A percentile compares a stretch with the other conserved stretches of the same genome.
These are phyloP conservation scores for Smittium culicis DNA, from an alignment of 371 early-diverging fungal species.

Conservation along the genomic window DNA sequence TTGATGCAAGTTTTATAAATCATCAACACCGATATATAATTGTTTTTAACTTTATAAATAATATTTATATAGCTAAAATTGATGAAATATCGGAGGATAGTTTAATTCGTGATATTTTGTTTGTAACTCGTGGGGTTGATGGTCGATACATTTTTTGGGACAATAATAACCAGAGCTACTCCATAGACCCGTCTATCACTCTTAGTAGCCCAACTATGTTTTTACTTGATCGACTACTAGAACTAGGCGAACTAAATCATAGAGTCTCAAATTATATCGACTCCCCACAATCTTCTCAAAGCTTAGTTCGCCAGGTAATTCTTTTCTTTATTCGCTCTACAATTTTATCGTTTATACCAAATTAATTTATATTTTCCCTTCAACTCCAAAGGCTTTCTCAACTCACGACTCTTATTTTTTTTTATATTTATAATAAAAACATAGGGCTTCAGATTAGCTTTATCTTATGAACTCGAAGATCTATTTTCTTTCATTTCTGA, in stretches of 20 bases:
- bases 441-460: constrained; percentile 68
- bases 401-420: no score
- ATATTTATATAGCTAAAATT: neutral
- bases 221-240: constrained; percentile 19
- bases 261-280: constrained; percentile 20
- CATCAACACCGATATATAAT: no score
- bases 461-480: constrained; percentile 59
- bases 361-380: no score
- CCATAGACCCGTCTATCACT: constrained; percentile 36
- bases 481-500: constrained; percentile 74
- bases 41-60: no score
- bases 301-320: neutral
- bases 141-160: constrained; percentile 66
- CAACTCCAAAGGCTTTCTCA: no score
- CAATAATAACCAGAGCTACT: constrained; percentile 30
- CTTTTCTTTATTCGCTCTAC: neutral
- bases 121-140: constrained; percentile 85
- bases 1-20: no score
- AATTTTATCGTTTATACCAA: no score
- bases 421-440: no score
- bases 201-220: constrained; percentile 17
- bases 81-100: constrained; percentile 42
- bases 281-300: neutral
- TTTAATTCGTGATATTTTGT: constrained; percentile 72
- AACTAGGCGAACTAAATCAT: constrained; percentile 24